Evolutionary conservation across 148 eudicot species (phyloP).

Genomic region (Arctostaphylos glauca): DNA sequence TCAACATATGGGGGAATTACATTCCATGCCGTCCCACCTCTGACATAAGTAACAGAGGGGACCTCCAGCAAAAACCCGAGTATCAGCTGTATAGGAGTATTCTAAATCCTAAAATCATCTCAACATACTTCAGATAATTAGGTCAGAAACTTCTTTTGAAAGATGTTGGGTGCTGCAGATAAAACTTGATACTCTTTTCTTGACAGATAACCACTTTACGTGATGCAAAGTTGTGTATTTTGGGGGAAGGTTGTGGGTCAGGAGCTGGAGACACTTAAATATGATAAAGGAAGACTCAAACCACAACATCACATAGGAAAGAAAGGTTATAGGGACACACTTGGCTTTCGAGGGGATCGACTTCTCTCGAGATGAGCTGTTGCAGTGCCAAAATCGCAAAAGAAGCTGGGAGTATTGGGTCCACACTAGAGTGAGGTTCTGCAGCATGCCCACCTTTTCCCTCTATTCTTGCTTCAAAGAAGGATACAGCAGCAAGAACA

Average conservation of each 20-base stretch:
- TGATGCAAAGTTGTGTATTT: neutral
- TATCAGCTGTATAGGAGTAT: constrained; percentile 3
- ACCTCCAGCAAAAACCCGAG: constrained; percentile 50
- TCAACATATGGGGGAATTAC: constrained; percentile 61
- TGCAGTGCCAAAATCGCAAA: constrained; percentile 64
- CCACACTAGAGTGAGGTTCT: constrained; percentile 49
- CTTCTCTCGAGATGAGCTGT: constrained; percentile 74
- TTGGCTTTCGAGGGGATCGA: constrained; percentile 71
- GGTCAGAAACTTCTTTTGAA: neutral
- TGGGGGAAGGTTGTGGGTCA: neutral
- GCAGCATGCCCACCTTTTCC: constrained; percentile 90
- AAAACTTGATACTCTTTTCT: neutral
- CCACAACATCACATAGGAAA: neutral
- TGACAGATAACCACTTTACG: neutral
- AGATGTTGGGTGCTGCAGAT: neutral
- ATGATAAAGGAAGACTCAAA: constrained; percentile 3
- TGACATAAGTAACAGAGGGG: constrained; percentile 69
- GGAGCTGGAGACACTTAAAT: constrained; percentile 8
- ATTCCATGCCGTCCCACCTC: constrained; percentile 57
- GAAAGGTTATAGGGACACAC: constrained; percentile 26
- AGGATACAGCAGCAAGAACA: constrained; percentile 49
- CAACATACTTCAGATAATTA: neutral
- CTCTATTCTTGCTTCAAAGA: constrained; percentile 63
- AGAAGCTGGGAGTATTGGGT: constrained; percentile 67
- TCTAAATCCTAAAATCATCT: neutral